These are phyloP conservation scores for Carex scoparia DNA, from an alignment of 176 grass and related monocot genomes.

Conservation along the genomic window DNA sequence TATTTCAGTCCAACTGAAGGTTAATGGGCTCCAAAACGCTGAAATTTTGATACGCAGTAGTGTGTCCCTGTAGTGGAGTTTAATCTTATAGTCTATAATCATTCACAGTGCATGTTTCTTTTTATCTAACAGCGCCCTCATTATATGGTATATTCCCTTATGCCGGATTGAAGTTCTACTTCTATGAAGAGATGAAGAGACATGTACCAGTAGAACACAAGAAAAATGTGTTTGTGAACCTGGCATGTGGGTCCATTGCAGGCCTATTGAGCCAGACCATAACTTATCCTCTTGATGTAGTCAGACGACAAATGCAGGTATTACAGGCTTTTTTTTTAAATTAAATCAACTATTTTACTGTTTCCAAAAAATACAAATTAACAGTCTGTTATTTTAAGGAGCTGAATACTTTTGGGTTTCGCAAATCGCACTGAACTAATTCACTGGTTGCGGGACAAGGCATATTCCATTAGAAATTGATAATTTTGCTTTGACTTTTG, in stretches of 20 bases:
- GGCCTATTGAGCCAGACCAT: constrained; percentile 96
- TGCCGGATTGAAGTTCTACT: constrained; percentile 94
- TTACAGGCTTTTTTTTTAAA: no score
- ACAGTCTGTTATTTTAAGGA: not conserved
- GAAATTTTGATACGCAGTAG: not conserved
- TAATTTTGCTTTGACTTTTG: not conserved
- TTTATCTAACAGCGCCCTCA: constrained; percentile 56
- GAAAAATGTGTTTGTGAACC: constrained; percentile 68
- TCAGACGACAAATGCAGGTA: constrained; percentile 98
- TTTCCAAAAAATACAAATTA: constrained; percentile 8
- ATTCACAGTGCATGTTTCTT: constrained; percentile 15
- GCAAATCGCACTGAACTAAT: not conserved
- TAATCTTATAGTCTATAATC: constrained; percentile 9
- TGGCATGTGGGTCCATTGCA: constrained; percentile 84
- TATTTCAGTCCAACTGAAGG: not conserved
- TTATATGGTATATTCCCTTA: constrained; percentile 98
- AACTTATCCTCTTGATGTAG: constrained; percentile 93
- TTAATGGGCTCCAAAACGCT: not conserved
- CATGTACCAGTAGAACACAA: constrained; percentile 73
- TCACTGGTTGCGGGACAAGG: not conserved
- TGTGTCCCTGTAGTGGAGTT: not conserved
- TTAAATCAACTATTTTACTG: not conserved
- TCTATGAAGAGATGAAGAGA: constrained; percentile 94
- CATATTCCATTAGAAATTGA: constrained; percentile 9
- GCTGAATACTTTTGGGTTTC: not conserved